Base-by-base conservation (phyloP, 257 asterid species). In the Eustoma russellianum region DNA sequence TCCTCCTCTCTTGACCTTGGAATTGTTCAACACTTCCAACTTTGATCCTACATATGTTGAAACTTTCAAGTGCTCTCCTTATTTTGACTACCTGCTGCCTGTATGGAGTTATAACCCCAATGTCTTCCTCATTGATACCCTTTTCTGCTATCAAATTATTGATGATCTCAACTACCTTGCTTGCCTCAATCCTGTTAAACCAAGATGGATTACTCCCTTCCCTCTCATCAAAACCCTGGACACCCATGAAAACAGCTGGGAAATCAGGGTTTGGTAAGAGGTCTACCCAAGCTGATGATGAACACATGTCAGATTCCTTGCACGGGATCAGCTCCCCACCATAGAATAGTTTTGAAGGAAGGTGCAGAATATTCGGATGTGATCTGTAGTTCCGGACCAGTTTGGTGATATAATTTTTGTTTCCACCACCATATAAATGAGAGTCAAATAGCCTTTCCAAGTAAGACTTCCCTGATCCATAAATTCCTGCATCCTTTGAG, bases 11-110 rank as follows among this genome's bases (percentile, higher is more conserved):
- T 72, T 88, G 98, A 50, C 98, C 97, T 72, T 92, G 98, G 57
- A 84, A 92, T 71, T 88, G 98, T 70, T 92, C 97, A 1, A 92
- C 98, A 46, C 91, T 88, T 52, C 98, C 97, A 51, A 92, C 97
- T 69, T 79, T 83, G 38, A 85, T 52, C 54, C 69, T 60, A 13
- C 35, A 47, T 66, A 60, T 41, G 47, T 69, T 69, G 18, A 77
- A 68, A 41, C 64, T 56, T 69, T 83, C 93, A 13, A 92, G 81
- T 16, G 84, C 93, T 11, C 56, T 77, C 61, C 79, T 70, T 57
- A 88, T 83, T 61, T 92, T 92, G 45, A 61, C 70, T 17, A 88
- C 98, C 75, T 92, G 97, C 71, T 88, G 95, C 65, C 76, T 69
- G 62, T 92, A 92, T 56, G 98, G 97, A 52, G 97, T 86, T 56